Evolutionary conservation across 176 grass and related monocot species (phyloP), one percentile per base, ranked within the genome.

Genomic region (Microstegium vimineum): DNA sequence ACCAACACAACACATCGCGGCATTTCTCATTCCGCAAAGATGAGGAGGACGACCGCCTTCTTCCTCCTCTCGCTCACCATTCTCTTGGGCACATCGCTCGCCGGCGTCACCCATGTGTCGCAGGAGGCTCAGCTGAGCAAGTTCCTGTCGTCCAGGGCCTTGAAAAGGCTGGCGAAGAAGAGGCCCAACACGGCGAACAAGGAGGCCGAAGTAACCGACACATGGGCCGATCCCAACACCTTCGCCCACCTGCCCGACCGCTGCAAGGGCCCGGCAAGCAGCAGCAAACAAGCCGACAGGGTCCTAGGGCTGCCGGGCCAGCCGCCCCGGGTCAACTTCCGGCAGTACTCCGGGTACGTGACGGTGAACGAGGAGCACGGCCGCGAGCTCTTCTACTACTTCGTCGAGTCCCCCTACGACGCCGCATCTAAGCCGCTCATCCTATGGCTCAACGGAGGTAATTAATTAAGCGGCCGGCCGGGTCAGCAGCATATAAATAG

Each of bases 361-460:
- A 88, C 59, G 6, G 85, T 90, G 18, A 40, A 90, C 62, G 30
- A 41, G n/a, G 8, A 46, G n/a, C 54, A 74, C 17, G 77, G 85
- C 10, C 79, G 79, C 32, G 76, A 79, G 38, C 77, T 93, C 17
- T 90, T 93, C 82, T 93, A 90, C 66, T 88, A 90, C 82, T 93
- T 93, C 46, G 88, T 62, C 15, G 91, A 90, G 66, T 66, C 85
- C 35, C 66, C 81, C 11, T 15, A 82, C 26, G 37, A 79, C 28
- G 52, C 85, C 0, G 8, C 23, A 2, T 66, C 84, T 11, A 86
- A 73, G 43, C 85, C 88, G 2, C 85, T 93, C 74, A 13, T 93
- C 67, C 79, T 90, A 45, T 93, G 91, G 91, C 87, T 90, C 46
- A 93, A 93, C 38, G 91, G 91, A 45, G 42, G 42, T 45, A 45